Conservation (phyloP, 2,329 filamentous ascomycete genomes). For the Aspergillus pseudotamarii region DNA sequence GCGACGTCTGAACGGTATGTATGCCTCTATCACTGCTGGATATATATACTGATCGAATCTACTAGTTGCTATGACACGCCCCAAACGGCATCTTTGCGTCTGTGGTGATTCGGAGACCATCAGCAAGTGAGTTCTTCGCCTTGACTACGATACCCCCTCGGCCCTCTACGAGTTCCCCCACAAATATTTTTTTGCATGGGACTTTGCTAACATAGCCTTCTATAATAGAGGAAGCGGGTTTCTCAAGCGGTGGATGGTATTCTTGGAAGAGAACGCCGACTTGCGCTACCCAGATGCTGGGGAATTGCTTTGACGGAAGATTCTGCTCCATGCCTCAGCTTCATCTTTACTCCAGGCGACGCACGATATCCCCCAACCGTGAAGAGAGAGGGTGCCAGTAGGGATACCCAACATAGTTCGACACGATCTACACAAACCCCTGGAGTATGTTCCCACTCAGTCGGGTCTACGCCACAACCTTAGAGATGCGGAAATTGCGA, state of each 20-base stretch:
- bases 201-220: slow-evolving; percentile 5
- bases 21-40: background rate
- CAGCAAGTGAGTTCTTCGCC: slow-evolving; percentile 68
- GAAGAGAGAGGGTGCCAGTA: background rate
- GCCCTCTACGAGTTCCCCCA: background rate
- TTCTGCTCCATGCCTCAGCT: background rate
- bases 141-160: background rate
- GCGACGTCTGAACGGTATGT: slow-evolving; percentile 83
- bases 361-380: background rate
- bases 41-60: slow-evolving; percentile 14
- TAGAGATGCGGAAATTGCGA: background rate
- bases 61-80: slow-evolving; percentile 92
- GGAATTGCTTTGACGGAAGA: slow-evolving; percentile 33
- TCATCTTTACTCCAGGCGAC: background rate
- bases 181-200: background rate
- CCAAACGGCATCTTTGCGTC: slow-evolving; percentile 84
- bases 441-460: background rate
- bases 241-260: slow-evolving; percentile 87
- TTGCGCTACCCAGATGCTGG: slow-evolving; percentile 76
- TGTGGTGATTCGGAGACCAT: slow-evolving; percentile 95
- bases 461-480: background rate
- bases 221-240: slow-evolving; percentile 74
- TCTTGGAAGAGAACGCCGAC: slow-evolving; percentile 86
- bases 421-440: background rate
- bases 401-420: background rate